Evolutionary conservation across 495 filamentous ascomycete genomes (phyloP).

Genomic region (Penicillium paxilli): DNA sequence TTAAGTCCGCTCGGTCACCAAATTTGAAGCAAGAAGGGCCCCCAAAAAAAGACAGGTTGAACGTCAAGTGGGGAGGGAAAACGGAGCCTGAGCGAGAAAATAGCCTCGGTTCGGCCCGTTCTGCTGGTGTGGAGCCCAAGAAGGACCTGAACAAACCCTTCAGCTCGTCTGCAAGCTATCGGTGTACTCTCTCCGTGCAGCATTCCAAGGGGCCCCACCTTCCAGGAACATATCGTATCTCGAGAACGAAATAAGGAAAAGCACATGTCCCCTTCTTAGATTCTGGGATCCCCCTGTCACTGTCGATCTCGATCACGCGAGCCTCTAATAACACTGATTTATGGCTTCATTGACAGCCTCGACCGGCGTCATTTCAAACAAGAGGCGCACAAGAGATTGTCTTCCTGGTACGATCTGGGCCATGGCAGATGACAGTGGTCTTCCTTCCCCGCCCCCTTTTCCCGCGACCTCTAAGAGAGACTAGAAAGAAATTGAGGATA

Average conservation of each 20-base stretch:
- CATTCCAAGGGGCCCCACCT: too few species aligned
- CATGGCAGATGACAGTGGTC: not conserved
- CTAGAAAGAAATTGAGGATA: not conserved
- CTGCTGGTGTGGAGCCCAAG: not conserved
- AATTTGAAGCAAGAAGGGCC: too few species aligned
- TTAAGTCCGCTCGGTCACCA: too few species aligned
- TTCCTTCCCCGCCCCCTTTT: too few species aligned
- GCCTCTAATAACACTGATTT: not conserved
- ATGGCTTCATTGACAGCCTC: not conserved
- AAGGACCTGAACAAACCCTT: not conserved
- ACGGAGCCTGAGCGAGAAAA: not conserved
- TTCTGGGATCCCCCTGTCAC: not conserved
- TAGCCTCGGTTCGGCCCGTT: not conserved
- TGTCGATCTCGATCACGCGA: slow-evolving; percentile 11
- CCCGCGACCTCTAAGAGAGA: not conserved
- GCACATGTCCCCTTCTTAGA: not conserved
- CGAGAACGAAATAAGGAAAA: not conserved
- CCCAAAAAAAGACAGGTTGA: not conserved
- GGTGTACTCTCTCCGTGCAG: too few species aligned
- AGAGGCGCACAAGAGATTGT: not conserved
- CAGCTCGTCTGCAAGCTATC: not conserved
- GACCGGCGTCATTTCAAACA: not conserved
- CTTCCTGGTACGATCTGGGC: not conserved
- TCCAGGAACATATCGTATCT: not conserved
- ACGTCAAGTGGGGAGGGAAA: too few species aligned